Evolutionary conservation across 2,329 filamentous ascomycete genomes (phyloP).

Genomic region (Penicillium nordicum): DNA sequence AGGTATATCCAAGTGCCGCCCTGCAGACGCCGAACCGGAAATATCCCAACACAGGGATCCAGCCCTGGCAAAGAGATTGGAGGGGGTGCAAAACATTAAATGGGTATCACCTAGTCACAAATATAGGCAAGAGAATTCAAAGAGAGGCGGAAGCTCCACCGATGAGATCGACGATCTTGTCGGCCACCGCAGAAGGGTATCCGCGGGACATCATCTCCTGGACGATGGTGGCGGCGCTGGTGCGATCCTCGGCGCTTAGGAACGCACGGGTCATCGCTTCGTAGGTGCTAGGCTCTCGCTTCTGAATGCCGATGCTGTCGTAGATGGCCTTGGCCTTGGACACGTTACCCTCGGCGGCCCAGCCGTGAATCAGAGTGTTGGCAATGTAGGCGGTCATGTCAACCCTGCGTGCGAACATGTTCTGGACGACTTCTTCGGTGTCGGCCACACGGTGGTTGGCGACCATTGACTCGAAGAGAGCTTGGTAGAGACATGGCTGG

Average conservation of each 20-base stretch:
- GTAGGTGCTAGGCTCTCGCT: slow-evolving; percentile 94
- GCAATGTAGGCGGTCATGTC: slow-evolving; percentile 96
- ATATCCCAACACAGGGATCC: slow-evolving; percentile 32
- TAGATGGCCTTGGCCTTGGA: slow-evolving; percentile 76
- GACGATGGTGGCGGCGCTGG: slow-evolving; percentile 72
- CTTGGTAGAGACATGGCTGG: slow-evolving; percentile 88
- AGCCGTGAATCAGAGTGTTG: slow-evolving; percentile 96
- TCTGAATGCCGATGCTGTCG: slow-evolving; percentile 68
- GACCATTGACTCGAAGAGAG: slow-evolving; percentile 94
- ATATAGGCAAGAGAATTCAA: slow-evolving; percentile 17
- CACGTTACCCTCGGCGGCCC: slow-evolving; percentile 81
- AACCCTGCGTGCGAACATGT: slow-evolving; percentile 72
- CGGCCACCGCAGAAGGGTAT: slow-evolving; percentile 86
- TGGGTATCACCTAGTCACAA: slow-evolving; percentile 4
- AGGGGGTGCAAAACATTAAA: slow-evolving; percentile 15
- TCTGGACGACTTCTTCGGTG: slow-evolving; percentile 67
- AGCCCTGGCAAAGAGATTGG: slow-evolving; percentile 30
- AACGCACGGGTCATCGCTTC: slow-evolving; percentile 97
- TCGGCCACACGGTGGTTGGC: slow-evolving; percentile 82
- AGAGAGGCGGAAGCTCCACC: slow-evolving; percentile 41
- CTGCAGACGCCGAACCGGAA: slow-evolving; percentile 28
- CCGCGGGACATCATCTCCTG: slow-evolving; percentile 86
- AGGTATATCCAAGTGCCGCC: slow-evolving; percentile 26
- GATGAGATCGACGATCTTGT: slow-evolving; percentile 89
- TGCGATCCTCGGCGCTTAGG: slow-evolving; percentile 76